These are phyloP conservation scores for Hirschioporus abietinus DNA, from an alignment of 768 basidiomycete genomes.

Conservation along the genomic window DNA sequence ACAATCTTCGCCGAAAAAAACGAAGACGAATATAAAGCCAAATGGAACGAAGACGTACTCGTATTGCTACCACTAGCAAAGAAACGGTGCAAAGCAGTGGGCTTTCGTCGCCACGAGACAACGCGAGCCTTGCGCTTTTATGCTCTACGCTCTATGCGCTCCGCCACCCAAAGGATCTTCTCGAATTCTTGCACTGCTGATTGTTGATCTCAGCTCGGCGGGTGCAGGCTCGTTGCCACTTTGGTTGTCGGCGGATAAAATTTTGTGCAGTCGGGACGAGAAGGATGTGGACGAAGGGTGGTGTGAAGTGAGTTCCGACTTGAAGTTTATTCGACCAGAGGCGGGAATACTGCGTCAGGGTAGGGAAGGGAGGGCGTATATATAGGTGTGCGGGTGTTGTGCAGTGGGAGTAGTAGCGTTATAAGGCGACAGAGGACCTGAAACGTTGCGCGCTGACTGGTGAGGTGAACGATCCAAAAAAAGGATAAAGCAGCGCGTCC, in stretches of 20 bases:
- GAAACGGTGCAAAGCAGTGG: neutral
- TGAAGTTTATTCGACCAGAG: neutral
- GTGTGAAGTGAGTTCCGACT: neutral
- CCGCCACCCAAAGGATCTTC: neutral
- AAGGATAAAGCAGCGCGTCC: neutral
- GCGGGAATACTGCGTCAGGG: neutral
- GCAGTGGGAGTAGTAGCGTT: neutral
- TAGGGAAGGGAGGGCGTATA: neutral
- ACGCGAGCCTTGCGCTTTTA: neutral
- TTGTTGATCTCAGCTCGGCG: neutral
- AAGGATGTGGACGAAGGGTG: neutral
- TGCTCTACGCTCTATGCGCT: neutral
- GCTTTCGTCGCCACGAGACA: neutral
- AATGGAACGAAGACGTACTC: neutral
- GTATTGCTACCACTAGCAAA: neutral
- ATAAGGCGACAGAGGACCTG: neutral
- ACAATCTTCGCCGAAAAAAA: neutral
- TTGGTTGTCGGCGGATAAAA: neutral
- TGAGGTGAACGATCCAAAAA: neutral
- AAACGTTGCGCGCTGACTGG: too few species aligned
- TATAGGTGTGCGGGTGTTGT: neutral
- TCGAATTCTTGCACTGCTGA: neutral
- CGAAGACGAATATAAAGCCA: neutral
- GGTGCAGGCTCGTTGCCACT: neutral
- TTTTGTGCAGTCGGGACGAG: neutral